A percentile compares a stretch with the other conserved stretches of the same genome.
These are phyloP conservation scores for Melanomma pulvis-pyrius DNA, from an alignment of 495 filamentous ascomycete species.

Conservation along the genomic window DNA sequence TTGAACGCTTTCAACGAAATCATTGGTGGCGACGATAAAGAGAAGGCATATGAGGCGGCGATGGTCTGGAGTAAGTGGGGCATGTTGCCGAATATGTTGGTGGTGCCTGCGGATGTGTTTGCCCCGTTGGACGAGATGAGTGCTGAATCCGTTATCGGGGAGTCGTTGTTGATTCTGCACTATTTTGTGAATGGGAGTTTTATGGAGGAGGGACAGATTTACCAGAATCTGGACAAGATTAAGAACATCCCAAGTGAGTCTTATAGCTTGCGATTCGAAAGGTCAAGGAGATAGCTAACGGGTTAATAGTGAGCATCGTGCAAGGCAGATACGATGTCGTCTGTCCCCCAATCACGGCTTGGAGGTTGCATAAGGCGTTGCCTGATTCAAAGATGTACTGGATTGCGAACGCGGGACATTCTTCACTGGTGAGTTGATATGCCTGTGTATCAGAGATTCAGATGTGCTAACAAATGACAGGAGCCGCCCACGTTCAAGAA, in stretches of 20 bases:
- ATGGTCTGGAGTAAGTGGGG: conserved; percentile 49
- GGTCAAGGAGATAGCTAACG: not conserved
- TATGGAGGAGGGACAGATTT: conserved; percentile 47
- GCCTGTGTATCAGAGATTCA: not conserved
- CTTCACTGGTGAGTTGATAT: conserved; percentile 9
- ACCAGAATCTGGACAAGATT: conserved; percentile 46
- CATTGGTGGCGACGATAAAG: conserved; percentile 40
- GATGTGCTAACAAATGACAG: not conserved
- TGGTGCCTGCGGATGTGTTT: not conserved
- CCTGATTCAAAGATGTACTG: conserved; percentile 46
- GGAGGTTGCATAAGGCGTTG: conserved; percentile 49
- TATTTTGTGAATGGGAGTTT: conserved; percentile 49
- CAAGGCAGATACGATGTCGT: conserved; percentile 53
- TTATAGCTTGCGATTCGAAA: not conserved
- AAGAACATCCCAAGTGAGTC: conserved; percentile 47
- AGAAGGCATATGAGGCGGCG: conserved; percentile 12
- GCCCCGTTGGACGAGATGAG: conserved; percentile 38
- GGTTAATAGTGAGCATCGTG: conserved; percentile 41
- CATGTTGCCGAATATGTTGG: conserved; percentile 21
- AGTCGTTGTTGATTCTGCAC: too few species aligned
- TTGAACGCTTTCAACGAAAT: conserved; percentile 45
- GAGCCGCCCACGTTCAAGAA: conserved; percentile 18
- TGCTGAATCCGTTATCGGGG: conserved; percentile 45
- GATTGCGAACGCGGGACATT: conserved; percentile 42
- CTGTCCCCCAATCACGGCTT: conserved; percentile 49